phyloP scores from a whole-genome alignment of 139 green algal species.

The Spirogloea muscicola region DNA sequence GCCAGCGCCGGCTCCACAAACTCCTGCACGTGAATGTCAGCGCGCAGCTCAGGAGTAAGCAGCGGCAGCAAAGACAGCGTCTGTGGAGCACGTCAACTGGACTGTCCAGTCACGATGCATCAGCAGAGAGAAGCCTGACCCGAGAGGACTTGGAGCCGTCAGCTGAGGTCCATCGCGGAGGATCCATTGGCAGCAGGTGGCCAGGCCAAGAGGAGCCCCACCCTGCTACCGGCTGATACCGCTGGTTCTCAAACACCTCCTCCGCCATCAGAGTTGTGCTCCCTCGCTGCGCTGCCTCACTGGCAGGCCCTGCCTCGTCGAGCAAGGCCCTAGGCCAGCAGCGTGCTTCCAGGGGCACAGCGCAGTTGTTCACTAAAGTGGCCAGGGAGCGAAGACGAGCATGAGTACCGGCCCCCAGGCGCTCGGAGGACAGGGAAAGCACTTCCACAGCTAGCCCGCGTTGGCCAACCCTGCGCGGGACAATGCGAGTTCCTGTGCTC shows the following conservation, averaged over 20 bases:
- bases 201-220: slow-evolving; percentile 49
- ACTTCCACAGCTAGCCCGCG: slow-evolving; percentile 42
- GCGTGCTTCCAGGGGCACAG: slow-evolving; percentile 60
- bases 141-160: slow-evolving; percentile 24
- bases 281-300: neutral
- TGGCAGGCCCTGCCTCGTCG: neutral
- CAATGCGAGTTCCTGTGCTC: slow-evolving; percentile 7
- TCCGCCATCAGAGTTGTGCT: slow-evolving; percentile 64
- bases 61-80: no score
- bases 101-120: no score
- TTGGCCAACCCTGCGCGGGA: neutral
- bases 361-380: slow-evolving; percentile 64
- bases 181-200: slow-evolving; percentile 60
- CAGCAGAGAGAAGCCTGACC: slow-evolving; percentile 16
- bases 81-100: no score
- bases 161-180: slow-evolving; percentile 54
- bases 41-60: no score
- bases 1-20: no score
- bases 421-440: no score
- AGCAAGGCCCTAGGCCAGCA: slow-evolving; percentile 17
- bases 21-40: no score
- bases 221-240: slow-evolving; percentile 60
- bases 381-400: slow-evolving; percentile 68
- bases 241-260: slow-evolving; percentile 82
- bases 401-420: slow-evolving; percentile 50